Conservation (phyloP, 2,329 filamentous ascomycete species). For the Volutella citrinella region DNA sequence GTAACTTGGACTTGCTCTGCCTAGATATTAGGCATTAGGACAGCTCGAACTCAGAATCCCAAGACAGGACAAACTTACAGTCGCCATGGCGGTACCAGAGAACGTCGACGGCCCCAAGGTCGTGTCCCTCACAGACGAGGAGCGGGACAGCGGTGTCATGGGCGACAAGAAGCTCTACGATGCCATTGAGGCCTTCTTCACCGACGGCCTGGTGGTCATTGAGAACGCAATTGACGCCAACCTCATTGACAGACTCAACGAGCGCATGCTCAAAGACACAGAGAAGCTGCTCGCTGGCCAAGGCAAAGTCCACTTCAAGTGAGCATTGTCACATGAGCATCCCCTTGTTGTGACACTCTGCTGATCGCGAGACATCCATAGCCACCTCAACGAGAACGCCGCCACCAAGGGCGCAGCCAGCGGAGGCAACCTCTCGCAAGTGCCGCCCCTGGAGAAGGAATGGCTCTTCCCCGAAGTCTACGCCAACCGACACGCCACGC, state of each 20-base stretch:
- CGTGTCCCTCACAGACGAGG: slow-evolving; percentile 17
- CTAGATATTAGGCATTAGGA: no score
- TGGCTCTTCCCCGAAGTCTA: slow-evolving; percentile 1
- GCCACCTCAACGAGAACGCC: slow-evolving; percentile 1
- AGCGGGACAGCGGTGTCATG: slow-evolving; percentile 21
- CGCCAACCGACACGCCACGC: slow-evolving; percentile 1
- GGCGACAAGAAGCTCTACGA: slow-evolving; percentile 23
- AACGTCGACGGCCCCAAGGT: slow-evolving; percentile 3
- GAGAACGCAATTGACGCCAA: slow-evolving; percentile 22
- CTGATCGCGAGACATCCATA: no score
- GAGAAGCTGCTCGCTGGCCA: slow-evolving; percentile 16
- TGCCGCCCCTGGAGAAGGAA: not conserved
- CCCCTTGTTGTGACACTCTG: no score
- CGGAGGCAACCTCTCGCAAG: not conserved
- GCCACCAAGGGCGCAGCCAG: not conserved
- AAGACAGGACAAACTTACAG: no score
- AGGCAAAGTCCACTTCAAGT: slow-evolving; percentile 3
- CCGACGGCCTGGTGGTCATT: slow-evolving; percentile 21
- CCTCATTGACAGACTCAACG: slow-evolving; percentile 27
- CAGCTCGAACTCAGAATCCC: no score
- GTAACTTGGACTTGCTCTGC: no score
- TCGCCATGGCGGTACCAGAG: not conserved
- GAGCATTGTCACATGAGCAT: no score
- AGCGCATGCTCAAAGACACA: slow-evolving; percentile 20
- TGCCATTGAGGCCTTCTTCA: slow-evolving; percentile 24